Evolutionary conservation across 2,329 filamentous ascomycete genomes (phyloP).

Genomic region (Colletotrichum chrysophilum): DNA sequence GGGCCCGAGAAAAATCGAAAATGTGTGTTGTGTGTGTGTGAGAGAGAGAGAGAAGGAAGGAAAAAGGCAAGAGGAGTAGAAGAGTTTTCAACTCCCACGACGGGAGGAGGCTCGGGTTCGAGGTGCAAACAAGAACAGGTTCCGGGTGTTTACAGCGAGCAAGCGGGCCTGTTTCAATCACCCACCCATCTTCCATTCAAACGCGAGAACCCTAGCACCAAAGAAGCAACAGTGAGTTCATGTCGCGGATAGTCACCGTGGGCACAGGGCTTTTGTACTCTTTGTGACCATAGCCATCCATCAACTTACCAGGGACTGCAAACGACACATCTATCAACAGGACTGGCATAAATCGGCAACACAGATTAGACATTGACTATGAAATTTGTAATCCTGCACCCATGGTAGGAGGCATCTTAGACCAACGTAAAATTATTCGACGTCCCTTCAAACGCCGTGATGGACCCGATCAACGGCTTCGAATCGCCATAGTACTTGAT

Average conservation of each 20-base stretch:
- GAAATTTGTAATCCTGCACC: neutral
- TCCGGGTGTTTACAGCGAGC: neutral
- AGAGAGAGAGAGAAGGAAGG: too few species aligned
- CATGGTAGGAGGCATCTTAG: neutral
- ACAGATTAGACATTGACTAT: neutral
- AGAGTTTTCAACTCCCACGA: neutral
- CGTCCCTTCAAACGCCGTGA: constrained; percentile 73
- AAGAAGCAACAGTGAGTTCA: neutral
- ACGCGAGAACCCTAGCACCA: neutral
- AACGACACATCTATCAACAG: neutral
- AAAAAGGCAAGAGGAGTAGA: neutral
- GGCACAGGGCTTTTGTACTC: neutral
- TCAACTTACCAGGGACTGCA: neutral
- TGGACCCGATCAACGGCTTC: constrained; percentile 66
- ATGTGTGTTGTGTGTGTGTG: neutral
- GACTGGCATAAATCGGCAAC: neutral
- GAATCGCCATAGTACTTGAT: constrained; percentile 85
- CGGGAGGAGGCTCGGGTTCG: neutral
- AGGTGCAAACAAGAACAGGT: neutral
- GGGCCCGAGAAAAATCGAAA: neutral
- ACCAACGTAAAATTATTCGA: constrained; percentile 59
- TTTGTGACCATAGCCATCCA: neutral
- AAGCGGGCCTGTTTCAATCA: neutral
- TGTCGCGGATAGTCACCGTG: neutral
- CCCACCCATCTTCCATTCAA: neutral